Evolutionary conservation across 2,329 filamentous ascomycete species (phyloP), one percentile per base, ranked within the genome.

Genomic region (Ascochyta pisi): DNA sequence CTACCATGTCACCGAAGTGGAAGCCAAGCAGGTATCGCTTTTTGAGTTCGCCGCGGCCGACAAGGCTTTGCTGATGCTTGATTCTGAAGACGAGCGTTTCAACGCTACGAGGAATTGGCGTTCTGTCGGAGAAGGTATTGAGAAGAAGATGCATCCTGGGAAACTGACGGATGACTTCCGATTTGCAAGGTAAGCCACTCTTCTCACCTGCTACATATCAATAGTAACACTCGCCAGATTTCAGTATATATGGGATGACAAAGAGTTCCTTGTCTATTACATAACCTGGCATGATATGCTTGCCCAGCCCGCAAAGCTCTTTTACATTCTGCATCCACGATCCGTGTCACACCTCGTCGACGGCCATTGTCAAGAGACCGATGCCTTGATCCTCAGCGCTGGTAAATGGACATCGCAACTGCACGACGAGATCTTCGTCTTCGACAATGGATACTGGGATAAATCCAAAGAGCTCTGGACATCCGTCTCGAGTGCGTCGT

Each of bases 381-480:
- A 88, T 50, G 76, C 75, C 0, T 76, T 89, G 10, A 65, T 89
- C 12, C 71, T 83, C 1, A 81, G 81, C 2, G 85, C 80, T 0
- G 83, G 83, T 0, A 74, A 76, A 31, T 89, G 84, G 83, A 76
- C 75, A 15, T 78, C 75, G 47, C 80, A 85, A 53, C 74, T 89
- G 7, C 85, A 88, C 64, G 75, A 83, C 5, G 86, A 88, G 73
- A 81, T 89, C 39, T 85, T 84, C 74, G 84, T 90, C 1, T 90
- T 84, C 61, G 86, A 89, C 62, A 69, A 81, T 19, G 84, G 85
- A 0, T 73, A 56, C 38, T 90, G 87, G 87, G 74, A 79, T 63
- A 89, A 89, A 73, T 84, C 77, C 66, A 77, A 73, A 7, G 84
- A 85, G 50, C 78, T 90, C 12, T 90, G 79, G 73, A 70, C 81